Evolutionary conservation across 83 land plant genomes (phyloP).

Genomic region (Larix sibirica): DNA sequence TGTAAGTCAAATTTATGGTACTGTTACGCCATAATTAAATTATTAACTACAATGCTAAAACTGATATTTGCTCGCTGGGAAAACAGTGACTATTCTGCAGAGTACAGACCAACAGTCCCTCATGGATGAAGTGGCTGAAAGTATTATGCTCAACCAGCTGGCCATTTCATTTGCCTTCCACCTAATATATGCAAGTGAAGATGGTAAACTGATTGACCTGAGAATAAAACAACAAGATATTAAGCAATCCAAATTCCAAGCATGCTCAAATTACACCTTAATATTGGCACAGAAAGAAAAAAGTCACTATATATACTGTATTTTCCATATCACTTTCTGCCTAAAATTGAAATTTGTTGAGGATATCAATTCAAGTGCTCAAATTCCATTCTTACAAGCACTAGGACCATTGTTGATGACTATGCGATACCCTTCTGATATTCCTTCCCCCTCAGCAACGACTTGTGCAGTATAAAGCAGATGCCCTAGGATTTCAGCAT

Average conservation of each 20-base stretch:
- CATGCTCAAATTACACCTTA: neutral
- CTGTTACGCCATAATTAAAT: neutral
- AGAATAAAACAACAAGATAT: neutral
- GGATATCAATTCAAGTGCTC: neutral
- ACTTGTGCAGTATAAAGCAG: constrained; percentile 72
- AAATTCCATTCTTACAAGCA: constrained; percentile 67
- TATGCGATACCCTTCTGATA: constrained; percentile 79
- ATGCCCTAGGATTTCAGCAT: constrained; percentile 79
- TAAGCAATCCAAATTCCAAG: neutral
- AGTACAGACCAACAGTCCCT: neutral
- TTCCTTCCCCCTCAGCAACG: constrained; percentile 86
- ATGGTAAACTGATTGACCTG: constrained; percentile 99
- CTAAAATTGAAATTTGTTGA: neutral
- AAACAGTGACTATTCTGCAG: neutral
- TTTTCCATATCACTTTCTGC: neutral
- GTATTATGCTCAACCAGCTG: constrained; percentile 67
- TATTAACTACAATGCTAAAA: neutral
- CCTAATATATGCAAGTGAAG: constrained; percentile 95
- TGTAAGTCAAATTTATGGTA: neutral
- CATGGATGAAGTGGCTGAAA: neutral
- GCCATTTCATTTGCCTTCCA: constrained; percentile 98
- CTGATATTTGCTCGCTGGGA: neutral
- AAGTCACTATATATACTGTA: neutral
- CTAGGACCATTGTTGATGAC: constrained; percentile 87
- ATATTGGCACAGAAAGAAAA: neutral